Evolutionary conservation across 257 asterid species (phyloP).

Genomic region (Solanum verrucosum): DNA sequence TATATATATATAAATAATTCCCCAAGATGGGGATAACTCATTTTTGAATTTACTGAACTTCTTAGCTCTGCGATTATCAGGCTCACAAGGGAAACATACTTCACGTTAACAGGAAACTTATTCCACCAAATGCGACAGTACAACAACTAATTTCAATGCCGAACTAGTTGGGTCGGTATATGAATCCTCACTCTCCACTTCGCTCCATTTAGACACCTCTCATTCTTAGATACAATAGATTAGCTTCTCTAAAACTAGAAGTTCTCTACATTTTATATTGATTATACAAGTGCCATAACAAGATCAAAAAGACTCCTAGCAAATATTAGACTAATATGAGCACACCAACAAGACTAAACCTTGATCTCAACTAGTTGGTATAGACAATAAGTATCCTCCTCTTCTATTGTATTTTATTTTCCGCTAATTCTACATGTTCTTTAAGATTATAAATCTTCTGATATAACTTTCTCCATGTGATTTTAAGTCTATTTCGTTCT

Average conservation of each 20-base stretch:
- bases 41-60: not conserved
- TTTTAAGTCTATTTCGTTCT: not conserved
- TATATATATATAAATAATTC: not conserved
- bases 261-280: not conserved
- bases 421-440: not conserved
- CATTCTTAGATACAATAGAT: not conserved
- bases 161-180: not conserved
- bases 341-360: not conserved
- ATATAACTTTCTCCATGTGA: not conserved
- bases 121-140: not conserved
- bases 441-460: not conserved
- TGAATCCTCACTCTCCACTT: not conserved
- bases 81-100: not conserved
- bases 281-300: not conserved
- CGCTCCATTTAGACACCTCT: not conserved
- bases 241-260: not conserved
- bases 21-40: not conserved
- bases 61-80: not conserved
- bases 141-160: not conserved
- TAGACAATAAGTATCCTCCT: not conserved
- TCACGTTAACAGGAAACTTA: not conserved
- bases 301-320: not conserved
- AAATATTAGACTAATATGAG: not conserved
- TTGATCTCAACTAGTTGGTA: not conserved
- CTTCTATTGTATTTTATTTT: not conserved